phyloP scores from a whole-genome alignment of 2,329 filamentous ascomycete genomes.

The Volutella citrinella region DNA sequence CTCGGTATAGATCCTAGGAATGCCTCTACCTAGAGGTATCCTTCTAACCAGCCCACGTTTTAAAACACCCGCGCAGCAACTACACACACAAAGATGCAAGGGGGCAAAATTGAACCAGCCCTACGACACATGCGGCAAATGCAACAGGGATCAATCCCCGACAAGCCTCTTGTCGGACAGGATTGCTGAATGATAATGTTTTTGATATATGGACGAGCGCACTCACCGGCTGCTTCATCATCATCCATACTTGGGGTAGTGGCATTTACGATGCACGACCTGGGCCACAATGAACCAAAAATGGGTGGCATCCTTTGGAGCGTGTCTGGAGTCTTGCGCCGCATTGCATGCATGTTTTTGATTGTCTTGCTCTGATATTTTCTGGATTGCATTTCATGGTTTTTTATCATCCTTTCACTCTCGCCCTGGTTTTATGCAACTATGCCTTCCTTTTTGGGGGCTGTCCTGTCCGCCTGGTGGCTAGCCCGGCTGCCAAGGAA shows the following conservation, averaged over 20 bases:
- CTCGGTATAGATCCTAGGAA: conserved; percentile 31
- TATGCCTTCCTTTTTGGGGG: no score
- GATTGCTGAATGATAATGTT: conserved; percentile 30
- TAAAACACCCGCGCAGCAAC: no score
- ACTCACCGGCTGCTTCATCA: conserved; percentile 8
- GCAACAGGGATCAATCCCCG: conserved; percentile 22
- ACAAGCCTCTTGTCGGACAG: conserved; percentile 11
- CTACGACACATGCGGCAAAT: conserved; percentile 25
- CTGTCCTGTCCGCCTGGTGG: no score
- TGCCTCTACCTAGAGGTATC: no score
- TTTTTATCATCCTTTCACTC: conserved; percentile 13
- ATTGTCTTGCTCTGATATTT: conserved; percentile 10
- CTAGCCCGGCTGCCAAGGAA: no score
- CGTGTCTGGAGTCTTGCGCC: conserved; percentile 22
- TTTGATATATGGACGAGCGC: conserved; percentile 21
- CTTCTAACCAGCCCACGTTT: no score
- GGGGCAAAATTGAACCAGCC: conserved; percentile 22
- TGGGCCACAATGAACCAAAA: no score
- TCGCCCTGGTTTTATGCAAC: no score
- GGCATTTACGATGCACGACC: no score
- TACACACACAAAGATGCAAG: no score
- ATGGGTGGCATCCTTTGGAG: conserved; percentile 19
- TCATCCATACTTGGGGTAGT: no score
- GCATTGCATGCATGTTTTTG: conserved; percentile 14
- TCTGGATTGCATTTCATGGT: conserved; percentile 13